Conservation (phyloP, 2,329 filamentous ascomycete genomes). For the Neofusicoccum parvum region DNA sequence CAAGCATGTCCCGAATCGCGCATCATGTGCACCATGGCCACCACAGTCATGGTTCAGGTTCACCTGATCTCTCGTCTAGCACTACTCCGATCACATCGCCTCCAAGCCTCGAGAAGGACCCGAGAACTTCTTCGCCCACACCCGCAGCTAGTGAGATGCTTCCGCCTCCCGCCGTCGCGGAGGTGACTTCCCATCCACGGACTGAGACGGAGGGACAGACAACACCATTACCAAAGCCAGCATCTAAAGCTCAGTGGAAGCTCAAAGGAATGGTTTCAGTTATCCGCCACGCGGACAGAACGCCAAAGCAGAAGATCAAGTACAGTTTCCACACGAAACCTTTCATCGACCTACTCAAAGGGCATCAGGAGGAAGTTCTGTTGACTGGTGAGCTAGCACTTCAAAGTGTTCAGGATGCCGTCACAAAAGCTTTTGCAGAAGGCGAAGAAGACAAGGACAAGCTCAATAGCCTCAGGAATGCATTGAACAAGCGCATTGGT, state of each 20-base stretch:
- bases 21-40: conserved; percentile 47
- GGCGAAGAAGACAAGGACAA: conserved; percentile 85
- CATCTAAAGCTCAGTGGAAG: conserved; percentile 93
- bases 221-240: conserved; percentile 48
- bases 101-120: conserved; percentile 45
- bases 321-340: conserved; percentile 98
- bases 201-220: conserved; percentile 36
- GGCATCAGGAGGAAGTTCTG: conserved; percentile 93
- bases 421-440: conserved; percentile 75
- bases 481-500: conserved; percentile 85
- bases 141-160: conserved; percentile 31
- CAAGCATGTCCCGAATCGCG: conserved; percentile 64
- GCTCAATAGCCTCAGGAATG: conserved; percentile 81
- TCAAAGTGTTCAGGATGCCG: conserved; percentile 84
- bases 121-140: conserved; percentile 23
- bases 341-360: conserved; percentile 91
- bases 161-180: conserved; percentile 31
- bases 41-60: conserved; percentile 41
- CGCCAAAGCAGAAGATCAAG: conserved; percentile 99
- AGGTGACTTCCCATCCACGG: conserved; percentile 31
- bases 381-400: conserved; percentile 89
- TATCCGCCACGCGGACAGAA: conserved; percentile 93
- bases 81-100: conserved; percentile 48
- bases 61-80: conserved; percentile 49
- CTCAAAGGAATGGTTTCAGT: conserved; percentile 97